Base-by-base conservation (phyloP, 805 yeast genomes). In the Pichia paraexigua region DNA sequence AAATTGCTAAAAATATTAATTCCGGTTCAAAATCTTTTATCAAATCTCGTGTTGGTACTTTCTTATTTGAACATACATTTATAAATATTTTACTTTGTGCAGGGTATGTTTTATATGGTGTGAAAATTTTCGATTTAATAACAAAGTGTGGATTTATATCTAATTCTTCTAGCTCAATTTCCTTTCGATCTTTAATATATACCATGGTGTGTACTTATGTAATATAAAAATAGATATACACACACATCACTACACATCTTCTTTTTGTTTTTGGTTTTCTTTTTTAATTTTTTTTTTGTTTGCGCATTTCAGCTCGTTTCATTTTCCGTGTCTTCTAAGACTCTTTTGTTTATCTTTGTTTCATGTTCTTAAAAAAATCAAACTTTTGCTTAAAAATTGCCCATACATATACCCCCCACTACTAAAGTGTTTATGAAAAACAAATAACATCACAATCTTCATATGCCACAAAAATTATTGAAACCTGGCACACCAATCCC, bases 141-240 rank as follows among this genome's bases (percentile, higher is more conserved):
- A 86, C 96, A 66, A 86, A 87, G 5, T 81, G 85, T 0, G 94
- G 83, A 18, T 62, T 68, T 0, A 96, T 95, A 11, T 67, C 48
- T 4, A 51, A 20, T 22, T 47, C 41, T 13, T 47, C 48, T 5
- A 44, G 6, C 6, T 39, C 17, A 12, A 42, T 47, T 13, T 47
- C 46, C 7, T 44, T 43, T 9, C 35, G 39, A 6, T 44, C 53
- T 17, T 18, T 46, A 1, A 50, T 35, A 21, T 18, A 46, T 2
- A 43, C 30, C 52, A 49, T 49, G 17, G 2, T 28, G 21, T n/a
- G n/a, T n/a, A n/a, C n/a, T n/a, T n/a, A n/a, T n/a, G n/a, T n/a
- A n/a, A n/a, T n/a, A n/a, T n/a, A n/a, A n/a, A n/a, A n/a, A n/a
- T n/a, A n/a, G n/a, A n/a, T n/a, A n/a, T n/a, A n/a, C n/a, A n/a